Conservation (phyloP, 352 stramenopile species). For the Globisporangium radiosum region DNA sequence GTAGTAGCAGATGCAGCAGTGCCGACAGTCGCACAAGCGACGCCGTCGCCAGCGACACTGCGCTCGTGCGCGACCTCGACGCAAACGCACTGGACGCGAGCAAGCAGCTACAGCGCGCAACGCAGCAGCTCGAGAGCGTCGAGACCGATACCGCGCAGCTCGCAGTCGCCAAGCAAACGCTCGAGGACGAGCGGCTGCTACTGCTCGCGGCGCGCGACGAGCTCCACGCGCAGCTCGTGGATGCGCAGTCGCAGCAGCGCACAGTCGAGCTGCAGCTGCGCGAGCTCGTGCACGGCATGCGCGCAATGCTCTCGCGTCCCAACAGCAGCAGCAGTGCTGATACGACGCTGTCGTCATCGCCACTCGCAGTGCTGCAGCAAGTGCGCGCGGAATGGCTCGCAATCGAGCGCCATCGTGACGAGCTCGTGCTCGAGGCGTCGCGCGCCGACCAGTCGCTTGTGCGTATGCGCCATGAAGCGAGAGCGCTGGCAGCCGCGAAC, state of each 20-base stretch:
- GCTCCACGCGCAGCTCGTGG: constrained; percentile 37
- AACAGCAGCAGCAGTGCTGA: not conserved
- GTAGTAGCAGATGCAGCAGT: not conserved
- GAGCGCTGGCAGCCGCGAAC: constrained; percentile 23
- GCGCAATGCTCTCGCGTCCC: not conserved
- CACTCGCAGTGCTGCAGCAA: constrained; percentile 15
- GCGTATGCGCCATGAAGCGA: constrained; percentile 29
- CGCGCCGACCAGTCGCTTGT: constrained; percentile 35
- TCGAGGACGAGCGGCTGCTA: constrained; percentile 6
- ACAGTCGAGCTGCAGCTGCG: constrained; percentile 6
- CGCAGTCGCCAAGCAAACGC: not conserved
- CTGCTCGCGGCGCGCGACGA: constrained; percentile 24
- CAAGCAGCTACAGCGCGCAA: constrained; percentile 2
- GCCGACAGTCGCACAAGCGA: not conserved
- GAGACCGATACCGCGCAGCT: constrained; percentile 11
- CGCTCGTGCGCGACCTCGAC: constrained; percentile 21
- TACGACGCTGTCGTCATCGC: not conserved
- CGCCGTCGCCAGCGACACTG: constrained; percentile 6
- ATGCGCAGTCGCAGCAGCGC: not conserved
- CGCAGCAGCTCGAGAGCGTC: constrained; percentile 10
- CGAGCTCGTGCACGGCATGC: constrained; percentile 4
- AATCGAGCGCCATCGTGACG: constrained; percentile 25
- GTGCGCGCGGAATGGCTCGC: constrained; percentile 17
- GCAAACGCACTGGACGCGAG: constrained; percentile 22
- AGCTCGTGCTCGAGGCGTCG: constrained; percentile 35